Base-by-base conservation (phyloP, 1,284 basidiomycete genomes). In the Naganishia sp. region DNA sequence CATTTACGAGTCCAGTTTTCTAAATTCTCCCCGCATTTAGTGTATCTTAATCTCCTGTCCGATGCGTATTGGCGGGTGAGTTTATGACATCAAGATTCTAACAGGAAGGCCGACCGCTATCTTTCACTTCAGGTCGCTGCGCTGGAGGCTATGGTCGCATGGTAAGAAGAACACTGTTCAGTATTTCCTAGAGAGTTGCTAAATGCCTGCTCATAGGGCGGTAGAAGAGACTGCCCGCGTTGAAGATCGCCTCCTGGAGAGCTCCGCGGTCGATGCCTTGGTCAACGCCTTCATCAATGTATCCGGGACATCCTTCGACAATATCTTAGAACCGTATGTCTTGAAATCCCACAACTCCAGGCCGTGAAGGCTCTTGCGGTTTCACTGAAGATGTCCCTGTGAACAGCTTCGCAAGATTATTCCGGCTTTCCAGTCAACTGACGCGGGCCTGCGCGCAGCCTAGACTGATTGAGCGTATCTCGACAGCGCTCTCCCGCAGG, bases 31-130 rank as follows among this genome's bases (percentile, higher is more conserved):
- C 23, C 28, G 28, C 13, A 2, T 3, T 25, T 78, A 83, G 75
- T 97, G 81, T 99, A 97, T 75, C 81, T 96, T 68, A 85, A 86
- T 69, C 83, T 99, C 39, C 82, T 98, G 52, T 86, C 88, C 46
- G 94, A 99, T 75, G 90, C 92, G 0, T 97, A 96, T 81, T 99
- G 97, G 87, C 91, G 94, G 76, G 90, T 94, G 69, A 91, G 89
- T 72, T 16, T 5, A 39, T 28, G 28, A 28, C 28, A 28, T 28
- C 28, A 28, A 5, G 28, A 5, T 28, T 28, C 3, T 28, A 28
- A 28, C 28, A 5, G 28, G 28, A 28, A 28, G 28, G 28, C 28
- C 28, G 28, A 28, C 28, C 28, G 28, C 28, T 28, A 28, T 2
- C 18, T 53, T 16, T 7, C 10, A 25, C 3, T 1, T 21, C 25